phyloP scores from a whole-genome alignment of 2,329 filamentous ascomycete genomes.

The Penicillium sp. region DNA sequence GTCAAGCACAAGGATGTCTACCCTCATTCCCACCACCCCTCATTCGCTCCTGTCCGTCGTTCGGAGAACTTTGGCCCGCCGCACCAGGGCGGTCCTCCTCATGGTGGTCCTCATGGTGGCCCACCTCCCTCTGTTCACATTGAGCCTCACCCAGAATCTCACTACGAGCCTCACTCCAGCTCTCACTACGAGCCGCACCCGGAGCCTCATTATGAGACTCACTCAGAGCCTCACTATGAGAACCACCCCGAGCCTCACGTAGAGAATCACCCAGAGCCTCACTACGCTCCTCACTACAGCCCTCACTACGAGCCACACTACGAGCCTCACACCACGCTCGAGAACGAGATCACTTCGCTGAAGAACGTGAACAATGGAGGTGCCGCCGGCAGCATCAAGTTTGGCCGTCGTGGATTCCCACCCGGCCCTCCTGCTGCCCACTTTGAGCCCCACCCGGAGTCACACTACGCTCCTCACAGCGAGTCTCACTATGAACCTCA shows the following conservation, averaged over 20 bases:
- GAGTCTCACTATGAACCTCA: neutral
- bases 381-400: neutral
- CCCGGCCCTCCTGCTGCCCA: neutral
- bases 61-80: neutral
- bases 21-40: slow-evolving; percentile 4
- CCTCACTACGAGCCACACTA: neutral
- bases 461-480: neutral
- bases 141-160: neutral
- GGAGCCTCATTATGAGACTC: neutral
- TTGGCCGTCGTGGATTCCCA: neutral
- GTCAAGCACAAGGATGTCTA: slow-evolving; percentile 18
- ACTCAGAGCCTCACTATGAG: neutral
- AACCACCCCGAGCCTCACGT: neutral
- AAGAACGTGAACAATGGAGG: slow-evolving; percentile 2
- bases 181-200: neutral
- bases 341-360: neutral
- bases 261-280: neutral
- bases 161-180: neutral
- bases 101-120: neutral
- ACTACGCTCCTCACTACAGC: neutral
- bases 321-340: neutral
- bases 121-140: slow-evolving; percentile 1
- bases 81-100: neutral
- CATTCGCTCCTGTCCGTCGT: neutral
- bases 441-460: neutral